phyloP scores from a whole-genome alignment of 2,329 filamentous ascomycete species.

The Tolypocladium ovalisporum region DNA sequence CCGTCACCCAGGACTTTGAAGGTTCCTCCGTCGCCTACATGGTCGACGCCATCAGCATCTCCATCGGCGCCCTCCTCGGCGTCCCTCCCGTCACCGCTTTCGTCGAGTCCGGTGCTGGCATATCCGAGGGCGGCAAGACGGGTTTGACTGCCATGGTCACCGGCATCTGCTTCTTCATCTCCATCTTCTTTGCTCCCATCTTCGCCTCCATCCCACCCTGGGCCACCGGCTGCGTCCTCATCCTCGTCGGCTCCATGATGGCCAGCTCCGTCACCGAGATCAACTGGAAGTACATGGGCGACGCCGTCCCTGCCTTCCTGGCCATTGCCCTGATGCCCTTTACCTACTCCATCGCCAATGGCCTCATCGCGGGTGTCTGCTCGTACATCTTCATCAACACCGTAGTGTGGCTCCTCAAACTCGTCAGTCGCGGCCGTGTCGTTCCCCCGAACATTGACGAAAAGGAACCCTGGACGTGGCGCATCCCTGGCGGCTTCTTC shows the following conservation, averaged over 20 bases:
- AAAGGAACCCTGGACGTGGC: conserved; percentile 74
- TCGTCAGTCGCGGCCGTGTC: conserved; percentile 55
- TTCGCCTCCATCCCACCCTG: conserved; percentile 83
- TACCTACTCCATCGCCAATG: conserved; percentile 80
- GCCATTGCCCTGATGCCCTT: conserved; percentile 83
- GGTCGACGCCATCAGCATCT: conserved; percentile 69
- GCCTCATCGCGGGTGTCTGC: conserved; percentile 70
- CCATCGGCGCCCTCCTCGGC: conserved; percentile 69
- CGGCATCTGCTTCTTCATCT: conserved; percentile 75
- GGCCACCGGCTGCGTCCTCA: conserved; percentile 80
- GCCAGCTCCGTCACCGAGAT: conserved; percentile 66
- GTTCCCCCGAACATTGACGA: conserved; percentile 64
- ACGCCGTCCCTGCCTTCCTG: conserved; percentile 74
- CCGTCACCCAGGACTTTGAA: conserved; percentile 77
- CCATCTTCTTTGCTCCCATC: conserved; percentile 82
- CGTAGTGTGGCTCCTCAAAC: conserved; percentile 57
- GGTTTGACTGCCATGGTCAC: conserved; percentile 73
- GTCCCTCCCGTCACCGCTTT: conserved; percentile 76
- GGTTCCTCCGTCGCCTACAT: conserved; percentile 75
- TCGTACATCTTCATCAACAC: conserved; percentile 69
- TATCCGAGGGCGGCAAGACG: conserved; percentile 77
- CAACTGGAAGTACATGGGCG: conserved; percentile 81
- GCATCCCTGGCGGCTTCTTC: conserved; percentile 61
- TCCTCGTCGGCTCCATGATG: conserved; percentile 87
- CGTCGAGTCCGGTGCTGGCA: conserved; percentile 81